A percentile compares a stretch with the other conserved stretches of the same genome.
phyloP scores from a whole-genome alignment of 169 alveolate genomes.

The Perkinsus marinus region DNA sequence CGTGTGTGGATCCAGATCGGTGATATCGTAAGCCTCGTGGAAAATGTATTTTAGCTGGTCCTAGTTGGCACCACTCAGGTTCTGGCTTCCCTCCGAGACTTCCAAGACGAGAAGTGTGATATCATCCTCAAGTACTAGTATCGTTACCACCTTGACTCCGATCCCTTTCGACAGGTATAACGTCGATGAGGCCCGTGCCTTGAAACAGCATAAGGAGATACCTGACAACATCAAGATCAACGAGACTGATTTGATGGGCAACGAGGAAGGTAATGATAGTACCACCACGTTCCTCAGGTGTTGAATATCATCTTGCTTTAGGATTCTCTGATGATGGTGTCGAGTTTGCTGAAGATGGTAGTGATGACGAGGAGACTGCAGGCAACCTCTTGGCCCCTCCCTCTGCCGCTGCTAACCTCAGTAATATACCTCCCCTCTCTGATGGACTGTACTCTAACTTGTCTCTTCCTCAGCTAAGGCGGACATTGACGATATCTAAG shows the following conservation, averaged over 20 bases:
- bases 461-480: not conserved
- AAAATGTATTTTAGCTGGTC: not conserved
- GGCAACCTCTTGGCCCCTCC: not conserved
- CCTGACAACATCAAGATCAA: conserved; percentile 89
- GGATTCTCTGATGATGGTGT: not conserved
- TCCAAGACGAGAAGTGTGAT: conserved; percentile 92
- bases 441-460: not conserved
- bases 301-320: not conserved
- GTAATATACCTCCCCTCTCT: not conserved
- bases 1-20: conserved; percentile 92
- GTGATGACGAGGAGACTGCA: not conserved
- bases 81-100: conserved; percentile 88
- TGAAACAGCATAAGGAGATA: conserved; percentile 88
- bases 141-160: not conserved
- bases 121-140: conserved; percentile 74
- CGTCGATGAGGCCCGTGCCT: conserved; percentile 89
- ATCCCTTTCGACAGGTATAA: conserved; percentile 30
- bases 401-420: not conserved
- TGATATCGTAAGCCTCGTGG: conserved; percentile 46
- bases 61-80: conserved; percentile 29
- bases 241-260: conserved; percentile 77
- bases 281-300: not conserved
- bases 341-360: not conserved
- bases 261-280: conserved; percentile 59
- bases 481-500: not conserved